phyloP scores from a whole-genome alignment of 345 rosid genomes.

The Ailanthus altissimus region DNA sequence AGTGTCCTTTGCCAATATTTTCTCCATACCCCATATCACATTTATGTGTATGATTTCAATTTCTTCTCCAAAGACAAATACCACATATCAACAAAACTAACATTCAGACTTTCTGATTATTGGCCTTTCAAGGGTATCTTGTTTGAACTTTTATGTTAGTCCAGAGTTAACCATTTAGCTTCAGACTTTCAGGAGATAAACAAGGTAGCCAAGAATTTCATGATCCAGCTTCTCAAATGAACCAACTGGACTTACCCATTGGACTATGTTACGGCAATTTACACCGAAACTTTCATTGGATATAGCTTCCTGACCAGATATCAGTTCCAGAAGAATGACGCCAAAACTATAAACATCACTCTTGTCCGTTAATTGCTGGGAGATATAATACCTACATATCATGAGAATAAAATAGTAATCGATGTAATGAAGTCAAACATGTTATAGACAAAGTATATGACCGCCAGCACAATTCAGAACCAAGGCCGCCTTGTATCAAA shows the following conservation, averaged over 20 bases:
- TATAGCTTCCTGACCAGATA: slow-evolving; percentile 96
- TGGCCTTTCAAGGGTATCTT: neutral
- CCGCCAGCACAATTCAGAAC: neutral
- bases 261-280: slow-evolving; percentile 95
- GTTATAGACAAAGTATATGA: neutral
- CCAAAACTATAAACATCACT: slow-evolving; percentile 99
- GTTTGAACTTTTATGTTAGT: neutral
- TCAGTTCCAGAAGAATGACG: slow-evolving; percentile 91
- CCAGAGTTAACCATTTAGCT: neutral
- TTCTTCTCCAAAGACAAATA: neutral
- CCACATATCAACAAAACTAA: neutral
- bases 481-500: neutral
- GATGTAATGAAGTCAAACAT: neutral
- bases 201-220: neutral
- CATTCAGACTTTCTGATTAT: neutral
- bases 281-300: slow-evolving; percentile 86
- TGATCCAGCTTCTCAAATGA: neutral
- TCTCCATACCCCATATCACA: neutral
- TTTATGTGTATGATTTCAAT: neutral
- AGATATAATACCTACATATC: slow-evolving; percentile 79
- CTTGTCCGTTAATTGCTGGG: slow-evolving; percentile 96
- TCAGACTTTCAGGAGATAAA: neutral
- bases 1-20: neutral
- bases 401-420: slow-evolving; percentile 10
- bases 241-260: slow-evolving; percentile 71